A percentile compares a stretch with the other conserved stretches of the same genome.
These are phyloP conservation scores for Gynostemma pentaphyllum DNA, from an alignment of 306 rosid genomes.

Conservation along the genomic window DNA sequence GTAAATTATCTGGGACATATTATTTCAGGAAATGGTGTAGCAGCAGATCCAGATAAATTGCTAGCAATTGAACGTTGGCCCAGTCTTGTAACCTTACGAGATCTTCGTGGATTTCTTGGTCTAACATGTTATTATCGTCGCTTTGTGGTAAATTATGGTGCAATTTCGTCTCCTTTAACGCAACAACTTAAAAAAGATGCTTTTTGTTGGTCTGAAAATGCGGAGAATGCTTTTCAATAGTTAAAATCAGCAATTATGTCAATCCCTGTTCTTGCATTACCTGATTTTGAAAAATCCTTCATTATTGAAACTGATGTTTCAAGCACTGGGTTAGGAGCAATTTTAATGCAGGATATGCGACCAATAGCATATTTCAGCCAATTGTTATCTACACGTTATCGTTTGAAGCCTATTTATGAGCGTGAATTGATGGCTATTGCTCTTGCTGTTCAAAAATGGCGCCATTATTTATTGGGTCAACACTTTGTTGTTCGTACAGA, in stretches of 20 bases:
- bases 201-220: background rate
- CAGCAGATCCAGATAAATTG: too few relatives aligned
- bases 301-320: too few relatives aligned
- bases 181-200: background rate
- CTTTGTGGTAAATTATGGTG: background rate
- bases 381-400: background rate
- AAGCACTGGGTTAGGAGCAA: background rate
- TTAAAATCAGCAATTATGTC: too few relatives aligned
- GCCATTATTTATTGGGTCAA: too few relatives aligned
- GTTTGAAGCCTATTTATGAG: background rate
- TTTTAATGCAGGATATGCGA: background rate
- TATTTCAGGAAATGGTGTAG: too few relatives aligned
- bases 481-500: background rate
- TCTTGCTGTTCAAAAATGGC: background rate
- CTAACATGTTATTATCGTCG: background rate
- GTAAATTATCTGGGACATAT: too few relatives aligned
- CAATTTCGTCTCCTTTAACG: background rate
- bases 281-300: too few relatives aligned
- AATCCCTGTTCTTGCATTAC: too few relatives aligned
- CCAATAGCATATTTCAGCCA: background rate
- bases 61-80: too few relatives aligned
- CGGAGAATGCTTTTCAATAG: too few relatives aligned
- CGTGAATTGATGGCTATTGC: background rate
- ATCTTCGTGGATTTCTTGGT: background rate
- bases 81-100: background rate